Conservation (phyloP, 2,329 filamentous ascomycete species). For the Chaetothyriales sp. region DNA sequence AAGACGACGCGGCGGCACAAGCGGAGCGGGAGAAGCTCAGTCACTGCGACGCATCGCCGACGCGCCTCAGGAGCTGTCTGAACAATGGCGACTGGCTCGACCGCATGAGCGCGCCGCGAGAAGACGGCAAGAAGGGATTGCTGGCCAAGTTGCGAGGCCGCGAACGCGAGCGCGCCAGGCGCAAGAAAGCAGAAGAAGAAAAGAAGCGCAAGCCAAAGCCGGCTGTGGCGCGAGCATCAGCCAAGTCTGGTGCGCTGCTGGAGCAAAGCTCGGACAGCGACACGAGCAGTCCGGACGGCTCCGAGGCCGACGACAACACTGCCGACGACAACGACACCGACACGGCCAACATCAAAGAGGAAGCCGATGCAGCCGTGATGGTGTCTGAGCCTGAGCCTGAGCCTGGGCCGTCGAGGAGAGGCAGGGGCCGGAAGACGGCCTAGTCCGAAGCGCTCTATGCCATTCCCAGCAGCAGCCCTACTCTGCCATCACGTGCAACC, state of each 20-base stretch:
- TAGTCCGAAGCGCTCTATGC: too few relatives aligned
- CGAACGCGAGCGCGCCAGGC: conserved; percentile 16
- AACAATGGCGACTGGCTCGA: conserved; percentile 49
- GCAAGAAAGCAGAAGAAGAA: conserved; percentile 17
- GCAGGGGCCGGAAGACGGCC: background rate
- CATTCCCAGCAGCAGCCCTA: too few relatives aligned
- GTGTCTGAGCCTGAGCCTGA: conserved; percentile 9
- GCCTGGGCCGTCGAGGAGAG: background rate
- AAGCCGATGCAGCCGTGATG: background rate
- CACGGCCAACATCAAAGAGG: background rate
- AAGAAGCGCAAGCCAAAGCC: conserved; percentile 12
- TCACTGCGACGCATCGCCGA: conserved; percentile 43
- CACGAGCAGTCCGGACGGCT: conserved; percentile 10
- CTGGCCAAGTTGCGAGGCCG: conserved; percentile 16
- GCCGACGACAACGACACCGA: conserved; percentile 8
- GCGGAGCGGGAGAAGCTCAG: conserved; percentile 21
- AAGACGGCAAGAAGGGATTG: conserved; percentile 20
- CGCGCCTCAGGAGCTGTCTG: conserved; percentile 41
- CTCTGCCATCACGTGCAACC: too few relatives aligned
- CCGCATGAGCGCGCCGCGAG: conserved; percentile 44
- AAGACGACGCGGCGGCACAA: conserved; percentile 45
- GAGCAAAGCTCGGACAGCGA: conserved; percentile 14
- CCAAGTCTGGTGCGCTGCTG: conserved; percentile 2
- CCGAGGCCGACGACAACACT: conserved; percentile 4
- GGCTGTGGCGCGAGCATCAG: conserved; percentile 1